phyloP scores from a whole-genome alignment of 2,329 filamentous ascomycete genomes.

The Alternaria tenuissima region DNA sequence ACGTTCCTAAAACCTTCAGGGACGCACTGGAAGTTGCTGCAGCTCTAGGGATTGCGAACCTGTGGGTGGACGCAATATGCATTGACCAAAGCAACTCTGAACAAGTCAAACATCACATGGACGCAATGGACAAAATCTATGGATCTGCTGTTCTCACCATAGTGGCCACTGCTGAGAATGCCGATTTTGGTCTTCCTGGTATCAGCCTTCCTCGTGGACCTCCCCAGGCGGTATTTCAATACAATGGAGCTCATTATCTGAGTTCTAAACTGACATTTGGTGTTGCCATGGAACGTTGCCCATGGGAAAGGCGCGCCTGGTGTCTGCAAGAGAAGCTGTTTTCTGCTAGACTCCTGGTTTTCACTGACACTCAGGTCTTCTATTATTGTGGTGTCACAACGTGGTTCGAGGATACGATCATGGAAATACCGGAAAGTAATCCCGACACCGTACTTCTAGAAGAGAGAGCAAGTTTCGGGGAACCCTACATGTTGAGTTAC shows the following conservation, averaged over 20 bases:
- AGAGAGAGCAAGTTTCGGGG: background rate
- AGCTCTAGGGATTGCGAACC: background rate
- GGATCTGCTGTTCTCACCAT: background rate
- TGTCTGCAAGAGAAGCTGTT: conserved; percentile 18
- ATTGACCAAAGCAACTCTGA: background rate
- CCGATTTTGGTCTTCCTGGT: background rate
- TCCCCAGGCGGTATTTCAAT: background rate
- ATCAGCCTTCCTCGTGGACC: background rate
- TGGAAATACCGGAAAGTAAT: background rate
- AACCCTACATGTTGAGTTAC: no score
- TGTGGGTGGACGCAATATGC: background rate
- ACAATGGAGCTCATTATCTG: background rate
- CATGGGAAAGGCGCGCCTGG: conserved; percentile 17
- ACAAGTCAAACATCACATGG: background rate
- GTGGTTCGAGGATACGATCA: background rate
- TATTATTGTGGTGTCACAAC: background rate
- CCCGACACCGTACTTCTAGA: background rate
- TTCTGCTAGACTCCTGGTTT: conserved; percentile 10
- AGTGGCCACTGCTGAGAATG: background rate
- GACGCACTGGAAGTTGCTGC: background rate
- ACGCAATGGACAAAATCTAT: background rate
- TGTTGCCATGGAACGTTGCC: background rate
- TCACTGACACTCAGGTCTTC: background rate
- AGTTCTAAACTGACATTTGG: conserved; percentile 5
- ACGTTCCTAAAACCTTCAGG: background rate